Percentiles rank a stretch among this genome's conserved stretches.
Evolutionary conservation across 2,329 filamentous ascomycete species (phyloP).

Genomic region (Fusarium citri): DNA sequence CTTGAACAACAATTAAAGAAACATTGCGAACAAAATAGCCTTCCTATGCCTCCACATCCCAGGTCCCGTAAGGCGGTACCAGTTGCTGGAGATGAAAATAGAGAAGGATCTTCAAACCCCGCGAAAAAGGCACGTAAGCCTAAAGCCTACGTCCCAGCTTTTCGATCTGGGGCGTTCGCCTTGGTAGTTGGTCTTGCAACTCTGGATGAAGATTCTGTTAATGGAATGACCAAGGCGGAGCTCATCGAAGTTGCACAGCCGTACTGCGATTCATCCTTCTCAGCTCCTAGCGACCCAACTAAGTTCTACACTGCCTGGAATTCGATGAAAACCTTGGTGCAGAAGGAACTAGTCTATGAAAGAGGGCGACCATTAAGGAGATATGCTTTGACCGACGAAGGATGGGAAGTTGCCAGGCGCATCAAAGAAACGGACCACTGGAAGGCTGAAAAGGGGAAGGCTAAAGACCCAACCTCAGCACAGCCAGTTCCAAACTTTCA

Average conservation of each 20-base stretch:
- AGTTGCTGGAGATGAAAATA: conserved; percentile 48
- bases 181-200: conserved; percentile 75
- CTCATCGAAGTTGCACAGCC: conserved; percentile 77
- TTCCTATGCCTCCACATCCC: conserved; percentile 74
- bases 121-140: conserved; percentile 69
- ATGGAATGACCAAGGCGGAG: conserved; percentile 73
- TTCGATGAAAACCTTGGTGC: conserved; percentile 80
- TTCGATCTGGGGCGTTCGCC: conserved; percentile 81
- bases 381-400: conserved; percentile 80
- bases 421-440: conserved; percentile 67
- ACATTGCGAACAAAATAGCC: conserved; percentile 73
- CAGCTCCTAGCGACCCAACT: conserved; percentile 71
- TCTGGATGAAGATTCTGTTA: conserved; percentile 62
- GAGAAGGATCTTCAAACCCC: conserved; percentile 51
- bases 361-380: conserved; percentile 74
- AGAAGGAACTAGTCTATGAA: conserved; percentile 80
- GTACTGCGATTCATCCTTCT: conserved; percentile 79
- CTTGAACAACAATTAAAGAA: conserved; percentile 70
- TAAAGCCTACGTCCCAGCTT: conserved; percentile 77
- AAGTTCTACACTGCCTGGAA: conserved; percentile 85
- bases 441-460: conserved; percentile 43
- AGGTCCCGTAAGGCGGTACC: conserved; percentile 55
- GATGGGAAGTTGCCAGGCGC: conserved; percentile 77
- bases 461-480: conserved; percentile 13
- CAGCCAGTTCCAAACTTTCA: conserved; percentile 8